Base-by-base conservation (phyloP, 441 rosid species). In the Mallotus japonicus region DNA sequence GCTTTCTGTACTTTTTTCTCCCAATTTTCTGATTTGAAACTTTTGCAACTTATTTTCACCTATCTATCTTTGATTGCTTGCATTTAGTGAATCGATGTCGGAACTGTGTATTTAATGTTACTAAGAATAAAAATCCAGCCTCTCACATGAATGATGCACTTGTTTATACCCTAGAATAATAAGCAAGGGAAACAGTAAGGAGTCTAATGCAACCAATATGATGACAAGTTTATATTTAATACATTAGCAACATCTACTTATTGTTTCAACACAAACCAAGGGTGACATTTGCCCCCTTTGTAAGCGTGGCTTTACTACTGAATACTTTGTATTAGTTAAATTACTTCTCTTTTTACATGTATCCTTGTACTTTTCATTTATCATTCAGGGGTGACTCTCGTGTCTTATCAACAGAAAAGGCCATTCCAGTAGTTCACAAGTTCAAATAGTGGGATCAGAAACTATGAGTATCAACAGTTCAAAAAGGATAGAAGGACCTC, bases 401-500 rank as follows among this genome's bases (percentile, higher is more conserved):
- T 72, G 64, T 59, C 55, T 58, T 20, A 63, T 62, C 24, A 55
- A 55, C 80, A 85, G 88, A 75, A 66, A 73, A 63, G 6, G 40
- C 40, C 40, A 37, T 37, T 63, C 76, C 17, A 62, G 68, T 44
- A 22, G 75, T 60, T 67, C 71, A 42, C 67, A 72, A 70, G 78
- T 69, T 77, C 71, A 68, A 22, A 76, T 32, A 42, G 37, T 37
- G 55, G 80, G 67, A 47, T 65, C 46, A 53, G 84, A 65, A 75
- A 75, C 42, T 40, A 28, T 28, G 40, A 66, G 50, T 51, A 16
- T 58, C 57, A 60, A 64, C 51, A 58, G 42, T 54, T 57, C 67
- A 49, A 34, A 75, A 68, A 77, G n/a, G 65, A 56, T 51, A 56
- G 75, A 81, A 65, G 47, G 67, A 22, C 55, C 79, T 72, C 60